These are phyloP conservation scores for Astrothelium macrocarpum DNA, from an alignment of 495 filamentous ascomycete genomes.

Conservation along the genomic window DNA sequence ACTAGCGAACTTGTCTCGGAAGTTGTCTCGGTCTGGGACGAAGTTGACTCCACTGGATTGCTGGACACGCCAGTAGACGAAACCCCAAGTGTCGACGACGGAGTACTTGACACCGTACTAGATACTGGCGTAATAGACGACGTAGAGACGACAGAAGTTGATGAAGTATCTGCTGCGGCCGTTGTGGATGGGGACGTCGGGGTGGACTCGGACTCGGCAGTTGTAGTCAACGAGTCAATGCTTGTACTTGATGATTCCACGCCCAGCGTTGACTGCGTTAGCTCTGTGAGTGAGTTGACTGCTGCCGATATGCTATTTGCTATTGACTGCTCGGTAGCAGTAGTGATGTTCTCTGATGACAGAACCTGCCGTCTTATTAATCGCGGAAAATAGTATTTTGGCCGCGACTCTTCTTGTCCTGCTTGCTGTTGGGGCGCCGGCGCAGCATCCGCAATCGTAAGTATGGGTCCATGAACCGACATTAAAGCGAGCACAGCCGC, in stretches of 20 bases:
- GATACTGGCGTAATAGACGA: not conserved
- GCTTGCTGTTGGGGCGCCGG: slow-evolving; percentile 32
- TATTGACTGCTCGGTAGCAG: slow-evolving; percentile 20
- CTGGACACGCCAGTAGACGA: not conserved
- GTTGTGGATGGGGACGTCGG: too few relatives aligned
- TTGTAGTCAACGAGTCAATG: not conserved
- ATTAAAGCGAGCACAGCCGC: slow-evolving; percentile 30
- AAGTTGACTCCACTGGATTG: slow-evolving; percentile 3
- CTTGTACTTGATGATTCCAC: slow-evolving; percentile 11
- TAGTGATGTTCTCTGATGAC: slow-evolving; percentile 18
- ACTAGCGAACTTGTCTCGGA: slow-evolving; percentile 9
- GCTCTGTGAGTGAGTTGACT: slow-evolving; percentile 13
- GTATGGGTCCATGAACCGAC: slow-evolving; percentile 25
- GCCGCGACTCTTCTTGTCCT: slow-evolving; percentile 23
- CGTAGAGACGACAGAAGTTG: not conserved
- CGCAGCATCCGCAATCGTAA: slow-evolving; percentile 33
- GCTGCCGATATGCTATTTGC: slow-evolving; percentile 18
- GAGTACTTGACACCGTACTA: not conserved
- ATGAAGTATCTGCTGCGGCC: not conserved
- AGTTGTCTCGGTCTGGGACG: not conserved
- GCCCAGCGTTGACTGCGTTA: too few relatives aligned
- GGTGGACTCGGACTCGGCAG: not conserved
- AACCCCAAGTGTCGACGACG: not conserved
- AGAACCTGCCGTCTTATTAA: slow-evolving; percentile 38
- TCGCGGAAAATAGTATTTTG: slow-evolving; percentile 40